Evolutionary conservation across 2,329 filamentous ascomycete species (phyloP), one percentile per base, ranked within the genome.

Genomic region (Drechslerella stenobrocha): DNA sequence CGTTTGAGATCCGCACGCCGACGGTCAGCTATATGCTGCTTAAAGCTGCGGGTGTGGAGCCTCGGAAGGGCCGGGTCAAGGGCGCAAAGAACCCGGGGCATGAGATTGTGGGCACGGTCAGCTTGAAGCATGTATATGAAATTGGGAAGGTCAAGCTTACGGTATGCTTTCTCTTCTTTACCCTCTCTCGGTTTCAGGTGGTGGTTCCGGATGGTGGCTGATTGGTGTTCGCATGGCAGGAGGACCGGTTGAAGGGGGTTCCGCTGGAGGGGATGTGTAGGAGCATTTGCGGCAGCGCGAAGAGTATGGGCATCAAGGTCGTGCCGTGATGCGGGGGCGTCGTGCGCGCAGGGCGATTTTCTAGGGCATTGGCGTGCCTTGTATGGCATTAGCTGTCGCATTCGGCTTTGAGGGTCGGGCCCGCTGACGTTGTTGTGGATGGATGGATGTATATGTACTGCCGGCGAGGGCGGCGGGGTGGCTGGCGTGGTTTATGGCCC

Each of bases 41-140:
- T 70, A 87, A 88, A 75, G 89, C 92, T 0, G 90, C 90, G 23
- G 85, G 88, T 52, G 85, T 90, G 4, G 76, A 82, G 45, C 81
- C 82, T 58, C 90, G 86, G 74, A 89, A 92, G 77, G 87, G 87
- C 74, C 87, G 88, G 74, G 80, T 90, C 7, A 81, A 82, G 74
- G 93, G 90, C 9, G 88, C 90, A 0, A 81, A 81, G 74, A 87
- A 85, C 57, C 87, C 89, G 0, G 88, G 86, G 0, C 81, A 86
- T 67, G 89, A 95, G 72, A 84, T 80, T 5, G 63, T 70, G 9
- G 84, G 95, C n/a, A 87, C 84, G 2, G 82, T 98, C 58, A 93
- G 87, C 74, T 79, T 98, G 74, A 98, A 98, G 81, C 93, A 98
- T 78, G 81, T 98, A 20, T 97, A 90, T 78, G 92, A 97, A 79